These are phyloP conservation scores for Amylostereum chailletii DNA, from an alignment of 1,284 basidiomycete species.

Conservation along the genomic window DNA sequence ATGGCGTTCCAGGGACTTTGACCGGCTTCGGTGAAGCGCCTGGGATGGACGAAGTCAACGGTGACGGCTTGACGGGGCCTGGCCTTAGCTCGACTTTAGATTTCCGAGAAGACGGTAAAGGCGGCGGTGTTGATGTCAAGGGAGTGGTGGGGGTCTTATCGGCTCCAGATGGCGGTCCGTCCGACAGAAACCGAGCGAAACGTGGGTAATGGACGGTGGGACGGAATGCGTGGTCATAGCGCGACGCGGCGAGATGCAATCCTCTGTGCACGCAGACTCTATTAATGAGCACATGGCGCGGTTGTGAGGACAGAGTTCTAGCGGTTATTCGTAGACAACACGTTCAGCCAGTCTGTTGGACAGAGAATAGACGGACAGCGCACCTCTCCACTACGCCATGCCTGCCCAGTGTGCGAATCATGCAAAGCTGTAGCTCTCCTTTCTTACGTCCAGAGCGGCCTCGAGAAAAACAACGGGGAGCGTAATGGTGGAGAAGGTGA, in stretches of 20 bases:
- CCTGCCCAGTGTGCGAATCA: conserved; percentile 24
- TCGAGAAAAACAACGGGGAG: neutral
- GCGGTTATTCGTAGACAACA: too few relatives aligned
- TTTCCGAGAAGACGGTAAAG: conserved; percentile 27
- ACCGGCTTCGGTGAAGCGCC: neutral
- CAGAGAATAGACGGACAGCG: conserved; percentile 1
- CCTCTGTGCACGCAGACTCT: too few relatives aligned
- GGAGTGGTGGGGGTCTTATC: conserved; percentile 20
- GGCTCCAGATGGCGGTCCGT: conserved; percentile 8
- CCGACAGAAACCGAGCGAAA: conserved; percentile 4
- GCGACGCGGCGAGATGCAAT: too few relatives aligned
- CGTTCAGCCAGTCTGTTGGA: neutral
- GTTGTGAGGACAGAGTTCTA: neutral
- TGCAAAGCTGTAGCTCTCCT: conserved; percentile 11
- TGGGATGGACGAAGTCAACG: conserved; percentile 15
- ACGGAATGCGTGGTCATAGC: neutral
- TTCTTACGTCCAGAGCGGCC: neutral
- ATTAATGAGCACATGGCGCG: too few relatives aligned
- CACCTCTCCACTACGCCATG: conserved; percentile 26
- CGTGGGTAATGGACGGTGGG: neutral
- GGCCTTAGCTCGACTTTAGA: conserved; percentile 56
- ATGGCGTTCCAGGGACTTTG: conserved; percentile 5
- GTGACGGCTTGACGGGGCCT: conserved; percentile 46
- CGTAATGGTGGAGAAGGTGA: neutral
- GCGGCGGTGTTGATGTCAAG: conserved; percentile 13